Conservation (phyloP, 768 basidiomycete species). For the Lactarius deliciosus region DNA sequence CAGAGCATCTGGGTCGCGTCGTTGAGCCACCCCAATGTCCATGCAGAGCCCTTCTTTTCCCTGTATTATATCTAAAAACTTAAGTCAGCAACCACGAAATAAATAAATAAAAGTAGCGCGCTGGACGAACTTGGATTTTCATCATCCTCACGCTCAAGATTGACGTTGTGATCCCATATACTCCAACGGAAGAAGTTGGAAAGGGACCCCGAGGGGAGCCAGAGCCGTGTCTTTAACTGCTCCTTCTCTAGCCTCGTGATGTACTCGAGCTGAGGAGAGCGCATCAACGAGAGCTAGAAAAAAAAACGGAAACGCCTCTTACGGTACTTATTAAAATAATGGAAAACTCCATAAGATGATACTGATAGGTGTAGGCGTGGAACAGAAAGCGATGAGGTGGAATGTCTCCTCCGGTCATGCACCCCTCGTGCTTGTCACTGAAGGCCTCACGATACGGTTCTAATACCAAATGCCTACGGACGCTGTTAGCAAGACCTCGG, state of each 20-base stretch:
- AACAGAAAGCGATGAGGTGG: slow-evolving; percentile 72
- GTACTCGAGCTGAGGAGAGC: slow-evolving; percentile 51
- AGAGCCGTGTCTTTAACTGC: slow-evolving; percentile 45
- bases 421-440: slow-evolving; percentile 37
- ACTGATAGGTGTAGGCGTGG: slow-evolving; percentile 72
- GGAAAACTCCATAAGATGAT: slow-evolving; percentile 45
- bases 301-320: slow-evolving; percentile 22
- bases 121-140: slow-evolving; percentile 57
- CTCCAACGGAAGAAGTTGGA: slow-evolving; percentile 43
- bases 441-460: slow-evolving; percentile 62
- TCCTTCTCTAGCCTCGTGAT: slow-evolving; percentile 55
- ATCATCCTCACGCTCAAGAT: slow-evolving; percentile 52
- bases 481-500: neutral
- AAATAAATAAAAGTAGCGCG: neutral
- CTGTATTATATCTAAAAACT: slow-evolving; percentile 50
- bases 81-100: neutral
- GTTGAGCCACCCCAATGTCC: slow-evolving; percentile 56
- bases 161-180: slow-evolving; percentile 47
- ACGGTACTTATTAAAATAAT: slow-evolving; percentile 39
- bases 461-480: slow-evolving; percentile 47
- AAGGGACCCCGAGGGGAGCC: slow-evolving; percentile 51
- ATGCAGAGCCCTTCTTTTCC: slow-evolving; percentile 46
- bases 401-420: slow-evolving; percentile 38
- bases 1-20: slow-evolving; percentile 72
- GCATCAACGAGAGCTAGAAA: slow-evolving; percentile 3